Evolutionary conservation across 148 eudicot species (phyloP), one percentile per base, ranked within the genome.

Genomic region (Rhododendron ovatum): DNA sequence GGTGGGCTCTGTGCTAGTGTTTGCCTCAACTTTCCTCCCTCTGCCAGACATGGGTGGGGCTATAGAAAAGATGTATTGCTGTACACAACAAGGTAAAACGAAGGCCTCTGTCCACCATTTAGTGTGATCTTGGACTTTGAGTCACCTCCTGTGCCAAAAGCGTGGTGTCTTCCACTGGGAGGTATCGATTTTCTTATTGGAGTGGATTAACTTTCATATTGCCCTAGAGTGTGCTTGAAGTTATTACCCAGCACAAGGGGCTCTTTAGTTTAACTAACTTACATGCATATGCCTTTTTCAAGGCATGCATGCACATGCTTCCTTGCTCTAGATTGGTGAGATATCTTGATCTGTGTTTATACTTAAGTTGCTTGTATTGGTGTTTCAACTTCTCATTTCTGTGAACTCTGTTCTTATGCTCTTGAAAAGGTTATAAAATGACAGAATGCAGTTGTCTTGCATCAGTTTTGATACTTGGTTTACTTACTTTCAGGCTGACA

Each of bases 401-500:
- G 7, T 48, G 53, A 48, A 26, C 26, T 71, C n/a, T 9, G 33
- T 45, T 20, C 59, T 30, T 83, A 3, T 22, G 22, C 24, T 69
- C 41, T 26, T 22, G 78, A 50, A 45, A 45, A 18, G 10, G 73
- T 69, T 43, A 4, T 33, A 28, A 67, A 45, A 71, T 28, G 51
- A 43, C 57, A 43, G 73, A 33, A 59, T 82, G 33, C 73, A 18
- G 50, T 7, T 55, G 1, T n/a, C 12, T 30, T 63, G 82, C n/a
- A 53, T 55, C 12, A 41, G 57, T 45, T 57, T 24, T 71, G 14
- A 71, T 82, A 45, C 85, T 82, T 63, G 22, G 80, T 85, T 88
- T 61, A 88, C 50, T 90, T 87, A 73, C 82, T 57, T 88, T 84
- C 90, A 97, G 99, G 96, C 93, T 87, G 98, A 97, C 89, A 94